Evolutionary conservation across 306 rosid species (phyloP).

Genomic region (Quercus mongolica): DNA sequence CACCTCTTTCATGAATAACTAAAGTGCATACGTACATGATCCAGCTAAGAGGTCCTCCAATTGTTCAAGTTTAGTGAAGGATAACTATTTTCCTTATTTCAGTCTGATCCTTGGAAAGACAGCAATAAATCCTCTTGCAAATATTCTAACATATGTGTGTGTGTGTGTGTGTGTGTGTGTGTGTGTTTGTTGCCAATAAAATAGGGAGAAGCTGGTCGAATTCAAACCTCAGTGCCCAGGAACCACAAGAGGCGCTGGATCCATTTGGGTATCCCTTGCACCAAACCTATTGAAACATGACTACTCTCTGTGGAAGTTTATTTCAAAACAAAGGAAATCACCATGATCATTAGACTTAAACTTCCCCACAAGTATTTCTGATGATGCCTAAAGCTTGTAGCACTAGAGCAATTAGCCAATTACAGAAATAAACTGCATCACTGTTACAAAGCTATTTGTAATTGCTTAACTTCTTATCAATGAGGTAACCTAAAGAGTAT

Average conservation of each 20-base stretch:
- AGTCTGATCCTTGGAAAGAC: neutral
- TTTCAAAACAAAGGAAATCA: neutral
- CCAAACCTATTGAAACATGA: neutral
- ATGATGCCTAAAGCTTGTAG: neutral
- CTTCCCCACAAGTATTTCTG: too few relatives aligned
- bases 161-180: too few relatives aligned
- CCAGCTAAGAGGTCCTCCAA: neutral
- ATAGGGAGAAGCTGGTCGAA: too few relatives aligned
- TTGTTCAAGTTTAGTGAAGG: neutral
- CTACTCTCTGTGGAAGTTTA: neutral
- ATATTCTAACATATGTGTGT: too few relatives aligned
- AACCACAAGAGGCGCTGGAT: too few relatives aligned
- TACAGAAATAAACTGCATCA: neutral
- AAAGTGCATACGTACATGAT: neutral
- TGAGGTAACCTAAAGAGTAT: neutral
- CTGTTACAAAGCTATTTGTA: neutral
- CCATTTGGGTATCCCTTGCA: neutral
- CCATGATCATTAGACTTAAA: neutral
- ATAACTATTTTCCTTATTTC: neutral
- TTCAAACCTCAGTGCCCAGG: too few relatives aligned
- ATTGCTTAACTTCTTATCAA: neutral
- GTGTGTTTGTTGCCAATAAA: too few relatives aligned
- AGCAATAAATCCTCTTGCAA: too few relatives aligned
- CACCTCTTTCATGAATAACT: too few relatives aligned
- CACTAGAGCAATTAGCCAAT: neutral